phyloP scores from a whole-genome alignment of 2,329 filamentous ascomycete species.

The Uncinocarpus reesii region DNA sequence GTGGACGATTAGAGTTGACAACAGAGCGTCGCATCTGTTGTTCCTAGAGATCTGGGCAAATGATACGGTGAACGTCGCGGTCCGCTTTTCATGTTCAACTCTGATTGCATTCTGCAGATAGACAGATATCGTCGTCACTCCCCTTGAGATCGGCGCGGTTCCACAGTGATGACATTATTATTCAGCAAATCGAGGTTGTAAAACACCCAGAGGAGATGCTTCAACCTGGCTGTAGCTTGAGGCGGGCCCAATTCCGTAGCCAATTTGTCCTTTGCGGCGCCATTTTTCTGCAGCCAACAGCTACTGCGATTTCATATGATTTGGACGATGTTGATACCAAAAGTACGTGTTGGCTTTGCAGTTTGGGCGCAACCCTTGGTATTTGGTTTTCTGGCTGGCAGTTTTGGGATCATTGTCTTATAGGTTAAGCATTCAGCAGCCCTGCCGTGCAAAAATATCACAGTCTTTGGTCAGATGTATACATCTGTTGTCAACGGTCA shows the following conservation, averaged over 20 bases:
- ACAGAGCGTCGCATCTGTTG: not conserved
- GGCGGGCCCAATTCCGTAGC: not conserved
- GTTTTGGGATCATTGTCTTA: too few species aligned
- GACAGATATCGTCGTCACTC: not conserved
- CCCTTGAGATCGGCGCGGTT: not conserved
- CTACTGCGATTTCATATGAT: too few species aligned
- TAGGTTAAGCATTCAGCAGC: not conserved
- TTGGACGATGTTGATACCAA: too few species aligned
- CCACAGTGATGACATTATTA: slow-evolving; percentile 2
- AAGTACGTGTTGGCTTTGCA: too few species aligned
- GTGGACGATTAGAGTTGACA: too few species aligned
- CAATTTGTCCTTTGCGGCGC: too few species aligned
- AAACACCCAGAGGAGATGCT: not conserved
- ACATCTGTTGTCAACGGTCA: not conserved
- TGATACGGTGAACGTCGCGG: too few species aligned
- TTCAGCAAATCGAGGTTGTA: not conserved
- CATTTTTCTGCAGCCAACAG: too few species aligned
- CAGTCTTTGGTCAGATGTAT: not conserved
- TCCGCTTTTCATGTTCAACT: not conserved
- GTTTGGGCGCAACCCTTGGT: too few species aligned
- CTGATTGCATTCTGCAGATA: not conserved
- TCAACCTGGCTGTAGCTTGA: not conserved
- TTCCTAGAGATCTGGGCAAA: too few species aligned
- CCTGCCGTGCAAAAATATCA: not conserved
- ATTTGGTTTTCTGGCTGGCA: not conserved